Evolutionary conservation across 2,329 filamentous ascomycete species (phyloP), one percentile per base, ranked within the genome.

Genomic region (Scedosporium aurantiacum): DNA sequence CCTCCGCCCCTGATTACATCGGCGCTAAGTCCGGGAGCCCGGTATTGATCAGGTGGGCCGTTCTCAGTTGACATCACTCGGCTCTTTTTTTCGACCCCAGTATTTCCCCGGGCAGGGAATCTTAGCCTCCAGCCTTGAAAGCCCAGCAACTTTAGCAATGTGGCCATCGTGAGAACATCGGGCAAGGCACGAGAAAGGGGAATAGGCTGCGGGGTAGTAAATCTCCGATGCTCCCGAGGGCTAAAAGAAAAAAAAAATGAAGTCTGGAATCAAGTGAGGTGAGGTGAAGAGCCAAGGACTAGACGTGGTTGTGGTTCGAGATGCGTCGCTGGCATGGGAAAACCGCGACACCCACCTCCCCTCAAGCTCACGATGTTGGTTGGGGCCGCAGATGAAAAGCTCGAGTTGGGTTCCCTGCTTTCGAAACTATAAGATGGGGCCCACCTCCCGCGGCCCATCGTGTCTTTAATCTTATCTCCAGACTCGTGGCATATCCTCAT

Each of bases 1-100:
- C 50, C 50, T 54, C 50, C 50, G 50, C 50, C 50, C 50, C 23
- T 54, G 50, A 54, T 54, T 54, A 54, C 50, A 54, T 54, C 50
- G 50, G 50, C 50, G 50, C 50, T 7, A 54, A 54, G 50, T 23
- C 50, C 50, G 23, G 50, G 23, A 54, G 50, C 50, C 2, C 50
- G 23, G 23, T 54, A 23, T 27, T 23, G 21, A 25, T 54, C 50
- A 54, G 50, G 23, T 54, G 50, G 50, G 18, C 18, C 23, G 50
- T 54, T 37, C 32, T 37, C 32, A 37, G 32, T 37, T 37, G 32
- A 37, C 32, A 37, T 37, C 32, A 37, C 32, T 37, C 32, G 32
- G 32, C 32, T 37, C 32, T 37, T 37, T 37, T 37, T 37, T 37
- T 3, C 10, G 32, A 37, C 32, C 32, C 32, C 14, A 12, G 10